phyloP scores from a whole-genome alignment of 2,329 filamentous ascomycete species.

The Talaromyces sp. region DNA sequence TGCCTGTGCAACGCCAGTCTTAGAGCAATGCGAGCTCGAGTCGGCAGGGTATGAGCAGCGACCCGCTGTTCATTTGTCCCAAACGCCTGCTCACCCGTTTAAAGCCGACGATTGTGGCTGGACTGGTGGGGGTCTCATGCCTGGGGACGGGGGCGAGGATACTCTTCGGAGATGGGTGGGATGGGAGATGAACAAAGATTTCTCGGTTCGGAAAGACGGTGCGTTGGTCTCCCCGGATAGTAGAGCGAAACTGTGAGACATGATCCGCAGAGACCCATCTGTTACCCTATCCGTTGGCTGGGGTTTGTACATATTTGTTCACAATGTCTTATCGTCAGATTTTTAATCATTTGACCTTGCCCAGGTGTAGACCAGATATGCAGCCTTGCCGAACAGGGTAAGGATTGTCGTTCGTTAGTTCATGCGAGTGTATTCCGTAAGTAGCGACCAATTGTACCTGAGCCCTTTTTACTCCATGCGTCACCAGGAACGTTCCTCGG shows the following conservation, averaged over 20 bases:
- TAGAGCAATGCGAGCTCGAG: slow-evolving; percentile 74
- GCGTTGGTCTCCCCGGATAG: slow-evolving; percentile 59
- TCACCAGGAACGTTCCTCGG: slow-evolving; percentile 15
- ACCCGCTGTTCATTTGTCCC: slow-evolving; percentile 56
- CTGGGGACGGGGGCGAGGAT: slow-evolving; percentile 74
- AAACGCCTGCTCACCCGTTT: slow-evolving; percentile 67
- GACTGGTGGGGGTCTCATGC: slow-evolving; percentile 58
- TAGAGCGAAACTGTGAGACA: slow-evolving; percentile 30
- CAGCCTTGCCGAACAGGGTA: not conserved
- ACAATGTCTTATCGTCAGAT: not conserved
- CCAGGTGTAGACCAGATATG: not conserved
- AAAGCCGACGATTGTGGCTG: slow-evolving; percentile 70
- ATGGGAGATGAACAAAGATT: slow-evolving; percentile 73
- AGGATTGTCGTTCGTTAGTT: slow-evolving; percentile 4
- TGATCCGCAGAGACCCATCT: slow-evolving; percentile 1
- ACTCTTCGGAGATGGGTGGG: slow-evolving; percentile 73
- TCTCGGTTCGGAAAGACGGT: slow-evolving; percentile 62
- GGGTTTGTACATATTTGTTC: not conserved
- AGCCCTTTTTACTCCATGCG: slow-evolving; percentile 11
- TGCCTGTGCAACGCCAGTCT: slow-evolving; percentile 87
- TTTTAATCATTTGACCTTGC: not conserved
- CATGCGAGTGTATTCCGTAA: not conserved
- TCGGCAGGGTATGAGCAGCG: slow-evolving; percentile 53
- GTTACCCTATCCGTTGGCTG: not conserved
- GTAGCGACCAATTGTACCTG: slow-evolving; percentile 13